A percentile compares a stretch with the other conserved stretches of the same genome.
Evolutionary conservation across 805 yeast genomes (phyloP).

Genomic region (Suhomyces emberorum): DNA sequence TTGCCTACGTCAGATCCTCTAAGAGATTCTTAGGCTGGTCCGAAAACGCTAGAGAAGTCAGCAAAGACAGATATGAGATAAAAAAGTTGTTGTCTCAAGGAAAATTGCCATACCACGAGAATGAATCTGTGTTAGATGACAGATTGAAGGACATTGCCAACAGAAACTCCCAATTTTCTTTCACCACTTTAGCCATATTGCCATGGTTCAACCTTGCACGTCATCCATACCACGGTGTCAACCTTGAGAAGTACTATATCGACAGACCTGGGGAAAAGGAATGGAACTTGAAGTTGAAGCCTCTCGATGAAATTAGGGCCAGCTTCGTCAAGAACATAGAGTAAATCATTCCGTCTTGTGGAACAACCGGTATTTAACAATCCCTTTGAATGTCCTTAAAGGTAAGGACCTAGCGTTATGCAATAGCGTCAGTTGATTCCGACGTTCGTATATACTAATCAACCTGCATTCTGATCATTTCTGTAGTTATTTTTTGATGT

Average conservation of each 20-base stretch:
- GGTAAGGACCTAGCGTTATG: constrained; percentile 1
- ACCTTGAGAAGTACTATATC: constrained; percentile 43
- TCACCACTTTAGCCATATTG: constrained; percentile 53
- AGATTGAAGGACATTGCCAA: constrained; percentile 73
- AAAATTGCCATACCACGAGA: constrained; percentile 63
- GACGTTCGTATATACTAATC: constrained; percentile 5
- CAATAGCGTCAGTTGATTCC: constrained; percentile 1
- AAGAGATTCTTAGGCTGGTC: constrained; percentile 74
- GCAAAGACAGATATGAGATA: constrained; percentile 69
- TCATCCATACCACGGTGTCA: constrained; percentile 82
- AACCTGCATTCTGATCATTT: constrained; percentile 6
- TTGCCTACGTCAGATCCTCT: constrained; percentile 65
- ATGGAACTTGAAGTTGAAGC: constrained; percentile 54
- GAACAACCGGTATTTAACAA: no score
- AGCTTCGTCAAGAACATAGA: constrained; percentile 26
- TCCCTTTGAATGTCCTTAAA: neutral
- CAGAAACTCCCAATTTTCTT: constrained; percentile 73
- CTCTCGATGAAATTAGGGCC: constrained; percentile 46
- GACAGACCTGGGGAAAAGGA: constrained; percentile 56
- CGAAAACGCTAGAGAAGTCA: constrained; percentile 70
- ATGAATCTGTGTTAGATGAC: constrained; percentile 52
- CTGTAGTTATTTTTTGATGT: no score
- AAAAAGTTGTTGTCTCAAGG: constrained; percentile 64
- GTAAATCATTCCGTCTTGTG: constrained; percentile 12
- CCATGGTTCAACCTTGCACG: constrained; percentile 82